Evolutionary conservation across 345 rosid species (phyloP).

Genomic region (Murraya koenigii): DNA sequence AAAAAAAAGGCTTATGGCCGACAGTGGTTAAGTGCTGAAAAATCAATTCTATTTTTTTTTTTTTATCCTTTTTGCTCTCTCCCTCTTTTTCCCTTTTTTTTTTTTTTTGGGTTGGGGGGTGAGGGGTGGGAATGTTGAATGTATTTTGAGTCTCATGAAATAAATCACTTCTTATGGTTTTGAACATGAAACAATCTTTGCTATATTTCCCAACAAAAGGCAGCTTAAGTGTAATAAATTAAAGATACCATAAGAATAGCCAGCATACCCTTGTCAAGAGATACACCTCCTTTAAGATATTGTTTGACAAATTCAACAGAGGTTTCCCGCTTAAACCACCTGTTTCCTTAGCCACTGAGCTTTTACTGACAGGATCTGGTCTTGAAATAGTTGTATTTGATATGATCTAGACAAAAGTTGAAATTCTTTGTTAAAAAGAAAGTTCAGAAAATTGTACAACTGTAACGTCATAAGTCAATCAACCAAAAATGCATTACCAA

Average conservation of each 20-base stretch:
- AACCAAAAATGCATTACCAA: not conserved
- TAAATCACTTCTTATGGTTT: not conserved
- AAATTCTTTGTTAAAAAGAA: not conserved
- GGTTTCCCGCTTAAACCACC: slow-evolving; percentile 97
- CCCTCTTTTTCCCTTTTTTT: not conserved
- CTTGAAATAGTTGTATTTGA: slow-evolving; percentile 92
- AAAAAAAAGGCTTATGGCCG: not conserved
- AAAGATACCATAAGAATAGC: slow-evolving; percentile 8
- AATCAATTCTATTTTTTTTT: not conserved
- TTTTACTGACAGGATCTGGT: slow-evolving; percentile 57
- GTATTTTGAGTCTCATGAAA: no score
- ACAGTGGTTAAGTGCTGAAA: not conserved
- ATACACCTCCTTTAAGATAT: slow-evolving; percentile 85
- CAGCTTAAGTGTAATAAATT: not conserved
- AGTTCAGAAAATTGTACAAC: not conserved
- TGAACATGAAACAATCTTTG: not conserved
- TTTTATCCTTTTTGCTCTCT: not conserved
- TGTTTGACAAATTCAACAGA: slow-evolving; percentile 69
- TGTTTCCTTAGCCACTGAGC: slow-evolving; percentile 61
- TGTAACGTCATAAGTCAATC: not conserved
- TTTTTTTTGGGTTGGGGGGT: no score
- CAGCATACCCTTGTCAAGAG: slow-evolving; percentile 80
- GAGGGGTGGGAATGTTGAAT: no score
- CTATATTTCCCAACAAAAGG: not conserved
- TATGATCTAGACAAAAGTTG: slow-evolving; percentile 54